Percentiles rank a stretch among this genome's conserved stretches.
Evolutionary conservation across 139 green algal species (phyloP).

Genomic region (Micromonas pusilla): DNA sequence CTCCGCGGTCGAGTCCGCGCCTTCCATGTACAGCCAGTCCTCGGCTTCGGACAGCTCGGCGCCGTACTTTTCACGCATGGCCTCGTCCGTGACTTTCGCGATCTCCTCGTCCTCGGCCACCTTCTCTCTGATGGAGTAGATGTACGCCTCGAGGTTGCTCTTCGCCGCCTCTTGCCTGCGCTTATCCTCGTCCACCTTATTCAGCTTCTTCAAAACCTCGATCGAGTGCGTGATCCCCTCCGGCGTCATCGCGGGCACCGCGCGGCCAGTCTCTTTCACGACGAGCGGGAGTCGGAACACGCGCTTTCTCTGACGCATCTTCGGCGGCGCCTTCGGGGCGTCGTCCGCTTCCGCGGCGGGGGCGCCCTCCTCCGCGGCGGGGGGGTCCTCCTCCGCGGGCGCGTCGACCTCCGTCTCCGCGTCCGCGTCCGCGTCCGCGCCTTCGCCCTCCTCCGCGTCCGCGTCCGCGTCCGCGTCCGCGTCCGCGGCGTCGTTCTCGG

Average conservation of each 20-base stretch:
- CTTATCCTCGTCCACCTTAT: slow-evolving; percentile 50
- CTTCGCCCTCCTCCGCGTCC: background rate
- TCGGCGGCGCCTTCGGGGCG: no score
- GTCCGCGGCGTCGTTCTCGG: slow-evolving; percentile 25
- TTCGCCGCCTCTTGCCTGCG: slow-evolving; percentile 49
- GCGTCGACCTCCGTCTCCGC: slow-evolving; percentile 2
- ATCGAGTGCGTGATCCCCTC: no score
- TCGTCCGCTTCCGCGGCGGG: background rate
- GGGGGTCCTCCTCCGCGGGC: background rate
- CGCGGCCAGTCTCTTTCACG: background rate
- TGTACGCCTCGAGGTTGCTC: slow-evolving; percentile 88
- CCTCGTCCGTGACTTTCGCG: slow-evolving; percentile 67
- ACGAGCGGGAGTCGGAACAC: background rate
- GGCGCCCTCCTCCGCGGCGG: background rate
- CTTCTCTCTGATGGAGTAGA: slow-evolving; percentile 62
- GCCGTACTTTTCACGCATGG: slow-evolving; percentile 54
- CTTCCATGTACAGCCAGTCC: slow-evolving; percentile 93
- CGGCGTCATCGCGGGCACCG: background rate
- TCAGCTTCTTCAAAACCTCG: background rate
- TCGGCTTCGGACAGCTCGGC: slow-evolving; percentile 60
- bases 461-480: slow-evolving; percentile 1
- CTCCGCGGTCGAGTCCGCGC: slow-evolving; percentile 44
- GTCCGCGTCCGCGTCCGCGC: background rate
- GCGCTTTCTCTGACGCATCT: background rate
- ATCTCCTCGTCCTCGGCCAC: slow-evolving; percentile 48